Conservation (phyloP, 495 filamentous ascomycete species). For the Podospora bellae-mahoneyi region DNA sequence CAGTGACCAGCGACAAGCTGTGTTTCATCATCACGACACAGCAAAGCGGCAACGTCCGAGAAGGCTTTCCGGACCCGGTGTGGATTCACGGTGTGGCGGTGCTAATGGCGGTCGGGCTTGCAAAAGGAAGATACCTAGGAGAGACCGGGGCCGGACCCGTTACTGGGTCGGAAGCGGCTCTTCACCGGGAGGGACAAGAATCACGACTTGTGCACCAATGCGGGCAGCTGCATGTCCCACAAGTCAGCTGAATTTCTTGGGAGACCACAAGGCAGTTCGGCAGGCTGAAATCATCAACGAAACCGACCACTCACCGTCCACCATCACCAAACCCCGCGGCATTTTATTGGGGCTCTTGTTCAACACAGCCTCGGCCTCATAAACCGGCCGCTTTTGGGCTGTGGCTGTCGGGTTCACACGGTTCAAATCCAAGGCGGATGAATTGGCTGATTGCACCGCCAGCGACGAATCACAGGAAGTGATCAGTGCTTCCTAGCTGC, state of each 20-base stretch:
- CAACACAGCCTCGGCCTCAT: constrained; percentile 22
- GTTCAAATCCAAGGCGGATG: constrained; percentile 6
- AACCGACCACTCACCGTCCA: constrained; percentile 11
- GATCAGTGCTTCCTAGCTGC: neutral
- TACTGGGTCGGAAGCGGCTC: constrained; percentile 1
- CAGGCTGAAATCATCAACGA: constrained; percentile 14
- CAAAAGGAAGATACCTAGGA: neutral
- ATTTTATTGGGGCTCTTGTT: constrained; percentile 14
- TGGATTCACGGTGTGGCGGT: constrained; percentile 1
- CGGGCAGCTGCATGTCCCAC: constrained; percentile 6
- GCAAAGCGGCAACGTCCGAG: neutral
- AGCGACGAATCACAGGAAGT: neutral
- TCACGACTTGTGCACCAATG: constrained; percentile 4
- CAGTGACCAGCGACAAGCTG: neutral
- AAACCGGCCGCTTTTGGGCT: constrained; percentile 19
- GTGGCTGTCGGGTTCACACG: constrained; percentile 10
- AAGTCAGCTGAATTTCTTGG: constrained; percentile 1
- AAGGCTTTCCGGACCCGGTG: neutral
- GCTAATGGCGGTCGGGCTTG: neutral
- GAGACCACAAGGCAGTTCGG: constrained; percentile 18
- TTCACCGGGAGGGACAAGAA: neutral
- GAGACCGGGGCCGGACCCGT: neutral
- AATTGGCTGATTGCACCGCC: neutral
- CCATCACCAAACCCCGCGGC: constrained; percentile 1
- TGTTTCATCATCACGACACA: neutral